phyloP scores from a whole-genome alignment of 805 yeast species.

The Metschnikowia gruessii region DNA sequence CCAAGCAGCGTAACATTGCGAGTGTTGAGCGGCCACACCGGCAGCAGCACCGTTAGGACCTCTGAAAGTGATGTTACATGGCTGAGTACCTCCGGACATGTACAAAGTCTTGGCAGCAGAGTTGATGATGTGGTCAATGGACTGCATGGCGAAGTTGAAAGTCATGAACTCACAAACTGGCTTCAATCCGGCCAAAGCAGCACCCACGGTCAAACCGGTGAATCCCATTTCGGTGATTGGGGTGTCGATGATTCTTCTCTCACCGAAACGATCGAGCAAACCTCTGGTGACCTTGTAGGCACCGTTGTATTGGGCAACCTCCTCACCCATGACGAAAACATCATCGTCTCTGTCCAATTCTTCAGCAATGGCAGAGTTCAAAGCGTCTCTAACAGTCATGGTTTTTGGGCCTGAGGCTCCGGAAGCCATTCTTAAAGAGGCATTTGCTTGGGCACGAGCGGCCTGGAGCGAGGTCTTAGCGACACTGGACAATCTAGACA shows the following conservation, averaged over 20 bases:
- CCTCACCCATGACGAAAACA: constrained; percentile 97
- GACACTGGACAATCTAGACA: constrained; percentile 34
- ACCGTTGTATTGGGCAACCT: constrained; percentile 98
- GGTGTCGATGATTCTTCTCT: constrained; percentile 88
- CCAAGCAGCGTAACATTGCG: constrained; percentile 97
- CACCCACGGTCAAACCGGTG: constrained; percentile 92
- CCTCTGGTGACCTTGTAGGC: constrained; percentile 98
- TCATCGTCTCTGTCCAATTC: constrained; percentile 94
- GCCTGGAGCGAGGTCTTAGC: constrained; percentile 45
- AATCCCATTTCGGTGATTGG: constrained; percentile 99
- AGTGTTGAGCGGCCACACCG: constrained; percentile 99
- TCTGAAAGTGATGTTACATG: constrained; percentile 95
- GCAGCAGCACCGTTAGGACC: constrained; percentile 99
- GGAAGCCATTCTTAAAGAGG: constrained; percentile 41
- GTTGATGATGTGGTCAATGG: constrained; percentile 97
- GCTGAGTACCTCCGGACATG: constrained; percentile 99
- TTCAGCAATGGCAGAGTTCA: constrained; percentile 93
- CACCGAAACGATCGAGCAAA: constrained; percentile 90
- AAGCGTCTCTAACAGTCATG: constrained; percentile 95
- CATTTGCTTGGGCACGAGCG: constrained; percentile 25
- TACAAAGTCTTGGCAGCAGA: constrained; percentile 98
- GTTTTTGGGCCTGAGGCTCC: constrained; percentile 50
- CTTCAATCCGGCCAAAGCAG: constrained; percentile 93
- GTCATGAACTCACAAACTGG: constrained; percentile 99
- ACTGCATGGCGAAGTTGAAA: constrained; percentile 99